Percentiles rank a stretch among this genome's conserved stretches.
Evolutionary conservation across 345 rosid genomes (phyloP).

Genomic region (Pistacia atlantica): DNA sequence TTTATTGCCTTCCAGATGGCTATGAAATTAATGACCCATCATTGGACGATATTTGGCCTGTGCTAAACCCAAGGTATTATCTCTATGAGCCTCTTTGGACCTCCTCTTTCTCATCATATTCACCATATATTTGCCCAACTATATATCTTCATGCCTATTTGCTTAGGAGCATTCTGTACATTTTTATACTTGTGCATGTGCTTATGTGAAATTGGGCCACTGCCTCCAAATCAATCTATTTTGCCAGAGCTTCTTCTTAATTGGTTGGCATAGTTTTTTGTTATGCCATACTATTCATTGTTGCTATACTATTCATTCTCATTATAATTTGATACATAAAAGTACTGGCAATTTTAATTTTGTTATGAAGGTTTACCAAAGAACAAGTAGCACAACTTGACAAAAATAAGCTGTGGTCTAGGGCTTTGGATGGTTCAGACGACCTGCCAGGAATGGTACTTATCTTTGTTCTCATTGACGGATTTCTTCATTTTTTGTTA

Average conservation of each 20-base stretch:
- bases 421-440: conserved; percentile 98
- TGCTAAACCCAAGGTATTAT: conserved; percentile 75
- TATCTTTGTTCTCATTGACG: background rate
- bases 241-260: background rate
- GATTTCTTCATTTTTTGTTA: background rate
- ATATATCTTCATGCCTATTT: background rate
- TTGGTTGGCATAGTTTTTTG: background rate
- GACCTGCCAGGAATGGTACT: conserved; percentile 97
- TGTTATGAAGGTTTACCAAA: conserved; percentile 63
- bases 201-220: background rate
- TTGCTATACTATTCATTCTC: background rate
- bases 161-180: too few relatives aligned
- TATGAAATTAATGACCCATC: conserved; percentile 93
- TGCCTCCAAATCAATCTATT: background rate
- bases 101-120: background rate
- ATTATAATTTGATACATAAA: background rate
- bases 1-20: conserved; percentile 94
- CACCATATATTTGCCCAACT: background rate
- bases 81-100: background rate
- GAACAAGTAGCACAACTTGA: conserved; percentile 89
- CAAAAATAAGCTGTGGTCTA: conserved; percentile 89
- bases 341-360: conserved; percentile 1
- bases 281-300: background rate
- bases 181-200: background rate
- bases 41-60: conserved; percentile 91